Evolutionary conservation across 1,139 yeast species (phyloP).

Genomic region (Protomyces inouyei): DNA sequence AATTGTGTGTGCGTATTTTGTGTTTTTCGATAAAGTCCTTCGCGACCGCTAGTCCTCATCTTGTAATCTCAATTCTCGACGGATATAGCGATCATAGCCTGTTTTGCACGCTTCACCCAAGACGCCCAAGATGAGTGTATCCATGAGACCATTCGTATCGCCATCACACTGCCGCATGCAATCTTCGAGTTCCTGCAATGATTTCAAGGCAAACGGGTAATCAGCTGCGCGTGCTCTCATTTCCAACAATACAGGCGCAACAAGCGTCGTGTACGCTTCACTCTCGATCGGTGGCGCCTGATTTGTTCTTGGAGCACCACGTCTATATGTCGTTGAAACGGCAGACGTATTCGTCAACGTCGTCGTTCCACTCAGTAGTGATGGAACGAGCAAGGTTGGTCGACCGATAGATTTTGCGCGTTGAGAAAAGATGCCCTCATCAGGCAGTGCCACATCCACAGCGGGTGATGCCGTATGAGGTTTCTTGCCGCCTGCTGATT

Average conservation of each 20-base stretch:
- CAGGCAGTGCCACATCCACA: background rate
- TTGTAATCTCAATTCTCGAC: background rate
- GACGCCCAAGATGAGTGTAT: conserved; percentile 9
- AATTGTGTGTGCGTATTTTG: background rate
- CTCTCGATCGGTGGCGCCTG: background rate
- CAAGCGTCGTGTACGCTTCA: background rate
- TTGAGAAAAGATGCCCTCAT: background rate
- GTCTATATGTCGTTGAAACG: background rate
- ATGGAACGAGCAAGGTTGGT: background rate
- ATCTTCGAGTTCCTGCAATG: conserved; percentile 7
- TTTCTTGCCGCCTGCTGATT: background rate
- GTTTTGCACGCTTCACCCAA: conserved; percentile 4
- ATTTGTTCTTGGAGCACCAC: background rate
- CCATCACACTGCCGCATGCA: conserved; percentile 12
- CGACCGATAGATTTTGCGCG: background rate
- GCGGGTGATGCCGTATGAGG: background rate
- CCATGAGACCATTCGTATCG: conserved; percentile 18
- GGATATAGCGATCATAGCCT: background rate
- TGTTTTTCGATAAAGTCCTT: background rate
- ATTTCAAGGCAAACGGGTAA: conserved; percentile 17
- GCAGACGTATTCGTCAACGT: background rate
- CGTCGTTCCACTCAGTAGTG: background rate
- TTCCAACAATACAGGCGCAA: background rate
- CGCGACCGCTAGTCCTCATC: background rate
- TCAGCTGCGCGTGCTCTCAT: conserved; percentile 9